phyloP scores from a whole-genome alignment of 345 rosid genomes.

The Noccaea bulbosa region DNA sequence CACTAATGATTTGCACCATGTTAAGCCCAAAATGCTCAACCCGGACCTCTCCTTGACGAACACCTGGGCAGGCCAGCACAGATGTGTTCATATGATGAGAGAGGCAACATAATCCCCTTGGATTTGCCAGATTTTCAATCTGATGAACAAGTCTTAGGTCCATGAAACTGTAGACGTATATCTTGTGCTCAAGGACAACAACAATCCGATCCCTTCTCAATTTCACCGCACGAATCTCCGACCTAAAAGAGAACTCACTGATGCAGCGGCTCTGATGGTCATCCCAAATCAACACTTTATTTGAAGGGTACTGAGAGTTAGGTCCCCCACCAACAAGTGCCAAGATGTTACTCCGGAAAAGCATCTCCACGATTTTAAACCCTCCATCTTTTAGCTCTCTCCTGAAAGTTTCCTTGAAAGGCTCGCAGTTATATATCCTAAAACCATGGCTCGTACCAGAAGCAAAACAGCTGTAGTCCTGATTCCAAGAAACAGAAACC shows the following conservation, averaged over 20 bases:
- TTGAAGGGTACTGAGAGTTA: slow-evolving; percentile 80
- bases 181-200: slow-evolving; percentile 86
- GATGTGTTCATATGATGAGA: slow-evolving; percentile 74
- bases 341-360: slow-evolving; percentile 81
- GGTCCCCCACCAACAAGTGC: slow-evolving; percentile 80
- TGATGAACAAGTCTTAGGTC: slow-evolving; percentile 86
- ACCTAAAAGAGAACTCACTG: slow-evolving; percentile 79
- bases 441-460: slow-evolving; percentile 80
- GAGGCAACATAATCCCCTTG: slow-evolving; percentile 85
- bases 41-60: slow-evolving; percentile 78
- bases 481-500: slow-evolving; percentile 84
- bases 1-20: slow-evolving; percentile 67
- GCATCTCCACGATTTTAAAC: slow-evolving; percentile 89
- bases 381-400: slow-evolving; percentile 73
- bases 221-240: slow-evolving; percentile 79
- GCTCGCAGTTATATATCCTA: slow-evolving; percentile 77
- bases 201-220: slow-evolving; percentile 77
- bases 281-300: slow-evolving; percentile 89
- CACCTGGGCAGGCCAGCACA: slow-evolving; percentile 90
- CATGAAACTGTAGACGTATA: slow-evolving; percentile 71
- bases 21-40: slow-evolving; percentile 84
- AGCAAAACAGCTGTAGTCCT: slow-evolving; percentile 83
- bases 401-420: slow-evolving; percentile 79
- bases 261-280: slow-evolving; percentile 87
- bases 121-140: slow-evolving; percentile 80